phyloP scores from a whole-genome alignment of 1,284 basidiomycete genomes.

The Fomitopsis palustris region DNA sequence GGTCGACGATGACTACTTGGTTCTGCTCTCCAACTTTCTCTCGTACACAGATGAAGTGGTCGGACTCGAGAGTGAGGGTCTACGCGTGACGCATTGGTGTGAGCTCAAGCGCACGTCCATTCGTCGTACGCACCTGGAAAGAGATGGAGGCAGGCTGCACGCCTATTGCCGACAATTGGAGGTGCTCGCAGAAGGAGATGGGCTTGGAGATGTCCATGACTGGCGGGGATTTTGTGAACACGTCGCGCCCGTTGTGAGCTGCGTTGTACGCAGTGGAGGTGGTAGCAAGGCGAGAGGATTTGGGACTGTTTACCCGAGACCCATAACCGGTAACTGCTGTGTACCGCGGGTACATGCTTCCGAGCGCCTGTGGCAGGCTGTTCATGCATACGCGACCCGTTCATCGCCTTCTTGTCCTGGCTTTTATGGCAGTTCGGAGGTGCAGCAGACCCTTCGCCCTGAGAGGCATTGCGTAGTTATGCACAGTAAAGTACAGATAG shows the following conservation, averaged over 20 bases:
- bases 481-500: neutral
- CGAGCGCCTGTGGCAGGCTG: neutral
- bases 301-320: conserved; percentile 21
- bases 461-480: neutral
- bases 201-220: conserved; percentile 26
- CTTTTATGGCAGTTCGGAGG: neutral
- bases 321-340: conserved; percentile 12
- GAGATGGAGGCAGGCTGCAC: conserved; percentile 96
- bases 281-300: conserved; percentile 13
- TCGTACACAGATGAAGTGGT: conserved; percentile 94
- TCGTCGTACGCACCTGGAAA: conserved; percentile 73
- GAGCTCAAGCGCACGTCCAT: conserved; percentile 21
- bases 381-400: neutral
- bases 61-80: conserved; percentile 93
- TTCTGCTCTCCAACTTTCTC: conserved; percentile 90
- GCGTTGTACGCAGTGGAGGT: conserved; percentile 24
- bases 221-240: conserved; percentile 7
- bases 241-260: conserved; percentile 24
- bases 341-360: conserved; percentile 6
- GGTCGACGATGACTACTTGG: conserved; percentile 97
- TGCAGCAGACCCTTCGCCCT: neutral
- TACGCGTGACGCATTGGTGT: conserved; percentile 25
- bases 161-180: conserved; percentile 94
- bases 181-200: conserved; percentile 61
- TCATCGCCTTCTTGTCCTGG: neutral